These are phyloP conservation scores for Cladosporium sp. DNA, from an alignment of 2,329 filamentous ascomycete species.

Conservation along the genomic window DNA sequence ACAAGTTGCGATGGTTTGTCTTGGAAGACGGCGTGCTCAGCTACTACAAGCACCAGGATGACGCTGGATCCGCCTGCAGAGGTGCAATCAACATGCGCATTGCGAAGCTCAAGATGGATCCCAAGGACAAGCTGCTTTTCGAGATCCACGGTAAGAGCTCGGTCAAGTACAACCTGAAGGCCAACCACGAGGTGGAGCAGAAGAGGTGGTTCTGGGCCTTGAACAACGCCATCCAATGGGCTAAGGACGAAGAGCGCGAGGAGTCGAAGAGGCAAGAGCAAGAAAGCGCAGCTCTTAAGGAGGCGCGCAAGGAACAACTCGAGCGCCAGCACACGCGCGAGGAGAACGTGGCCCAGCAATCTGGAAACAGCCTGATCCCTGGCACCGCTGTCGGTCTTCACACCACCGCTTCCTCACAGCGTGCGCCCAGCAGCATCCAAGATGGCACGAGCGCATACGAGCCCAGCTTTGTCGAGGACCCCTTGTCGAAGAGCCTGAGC, in stretches of 20 bases:
- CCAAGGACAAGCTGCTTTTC: constrained; percentile 94
- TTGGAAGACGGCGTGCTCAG: constrained; percentile 94
- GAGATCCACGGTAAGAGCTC: constrained; percentile 98
- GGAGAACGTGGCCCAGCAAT: constrained; percentile 18
- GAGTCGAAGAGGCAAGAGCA: constrained; percentile 71
- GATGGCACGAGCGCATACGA: constrained; percentile 57
- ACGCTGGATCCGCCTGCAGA: constrained; percentile 89
- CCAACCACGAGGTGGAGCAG: constrained; percentile 95
- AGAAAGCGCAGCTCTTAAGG: constrained; percentile 67
- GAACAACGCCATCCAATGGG: constrained; percentile 98
- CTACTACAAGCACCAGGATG: constrained; percentile 99
- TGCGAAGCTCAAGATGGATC: constrained; percentile 87
- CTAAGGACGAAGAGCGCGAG: constrained; percentile 92
- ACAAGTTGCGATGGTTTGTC: constrained; percentile 96
- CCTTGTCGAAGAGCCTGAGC: constrained; percentile 44
- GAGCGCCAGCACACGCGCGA: constrained; percentile 38
- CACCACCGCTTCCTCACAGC: constrained; percentile 32
- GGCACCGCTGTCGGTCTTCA: constrained; percentile 45
- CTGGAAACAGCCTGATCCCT: constrained; percentile 25
- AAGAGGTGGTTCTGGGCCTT: constrained; percentile 99
- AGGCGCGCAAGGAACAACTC: constrained; percentile 71
- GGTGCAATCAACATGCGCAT: constrained; percentile 99
- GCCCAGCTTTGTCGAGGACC: constrained; percentile 50
- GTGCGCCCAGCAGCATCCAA: constrained; percentile 36
- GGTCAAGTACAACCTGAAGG: constrained; percentile 96